Conservation (phyloP, 495 filamentous ascomycete genomes). For the Xylaria palmicola region DNA sequence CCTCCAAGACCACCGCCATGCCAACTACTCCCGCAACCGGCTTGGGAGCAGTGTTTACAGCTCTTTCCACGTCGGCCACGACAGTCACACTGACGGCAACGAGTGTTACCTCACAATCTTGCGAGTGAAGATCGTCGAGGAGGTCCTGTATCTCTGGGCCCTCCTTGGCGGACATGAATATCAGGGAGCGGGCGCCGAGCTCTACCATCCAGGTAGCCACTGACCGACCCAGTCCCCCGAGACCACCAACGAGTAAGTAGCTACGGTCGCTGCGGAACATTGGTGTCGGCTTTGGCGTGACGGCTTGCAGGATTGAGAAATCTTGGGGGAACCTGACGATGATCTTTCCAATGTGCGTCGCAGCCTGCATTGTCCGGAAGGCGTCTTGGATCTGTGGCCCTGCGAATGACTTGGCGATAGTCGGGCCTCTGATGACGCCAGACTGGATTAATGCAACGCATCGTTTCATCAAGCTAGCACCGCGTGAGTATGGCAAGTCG, state of each 20-base stretch:
- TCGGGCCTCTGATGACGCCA: neutral
- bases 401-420: neutral
- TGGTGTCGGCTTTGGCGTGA: neutral
- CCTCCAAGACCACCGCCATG: constrained; percentile 4
- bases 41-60: constrained; percentile 34
- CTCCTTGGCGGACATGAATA: constrained; percentile 21
- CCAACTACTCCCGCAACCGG: neutral
- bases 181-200: constrained; percentile 23
- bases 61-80: constrained; percentile 58
- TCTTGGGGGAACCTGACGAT: neutral
- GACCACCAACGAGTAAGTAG: constrained; percentile 32
- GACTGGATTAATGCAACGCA: neutral
- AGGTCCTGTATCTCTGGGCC: neutral
- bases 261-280: constrained; percentile 10
- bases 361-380: neutral
- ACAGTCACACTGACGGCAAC: constrained; percentile 51
- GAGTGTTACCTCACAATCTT: constrained; percentile 29
- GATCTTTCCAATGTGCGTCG: constrained; percentile 4
- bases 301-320: neutral
- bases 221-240: constrained; percentile 29
- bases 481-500: no score
- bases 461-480: neutral
- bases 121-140: constrained; percentile 1
- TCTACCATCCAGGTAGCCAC: constrained; percentile 28
- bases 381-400: neutral